phyloP scores from a whole-genome alignment of 202 grass and related monocot species.

The Zizania palustris region DNA sequence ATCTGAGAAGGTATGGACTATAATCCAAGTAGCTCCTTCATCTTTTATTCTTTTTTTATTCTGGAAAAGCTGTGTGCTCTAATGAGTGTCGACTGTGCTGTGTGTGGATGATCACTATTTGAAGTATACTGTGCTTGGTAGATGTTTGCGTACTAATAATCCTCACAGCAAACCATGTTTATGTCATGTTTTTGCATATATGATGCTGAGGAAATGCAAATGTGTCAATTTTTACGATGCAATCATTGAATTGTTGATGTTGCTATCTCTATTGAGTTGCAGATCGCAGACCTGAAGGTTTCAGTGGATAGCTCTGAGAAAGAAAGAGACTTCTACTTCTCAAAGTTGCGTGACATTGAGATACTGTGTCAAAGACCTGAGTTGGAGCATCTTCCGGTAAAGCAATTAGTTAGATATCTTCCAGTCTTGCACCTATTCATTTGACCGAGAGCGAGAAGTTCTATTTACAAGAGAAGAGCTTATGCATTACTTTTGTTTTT shows the following conservation, averaged over 20 bases:
- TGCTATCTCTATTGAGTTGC: conserved; percentile 40
- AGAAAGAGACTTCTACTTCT: conserved; percentile 92
- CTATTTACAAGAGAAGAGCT: no score
- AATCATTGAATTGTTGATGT: conserved; percentile 14
- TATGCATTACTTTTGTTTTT: background rate
- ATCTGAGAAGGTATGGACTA: conserved; percentile 58
- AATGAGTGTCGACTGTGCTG: background rate
- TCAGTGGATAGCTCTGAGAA: conserved; percentile 65
- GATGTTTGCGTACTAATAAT: background rate
- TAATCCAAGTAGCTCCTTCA: background rate
- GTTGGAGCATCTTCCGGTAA: conserved; percentile 85
- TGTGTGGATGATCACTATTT: conserved; percentile 6
- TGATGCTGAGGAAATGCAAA: background rate
- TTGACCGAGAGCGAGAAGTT: no score
- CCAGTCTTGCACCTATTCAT: background rate
- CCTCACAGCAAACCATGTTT: background rate
- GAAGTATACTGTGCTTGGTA: conserved; percentile 5
- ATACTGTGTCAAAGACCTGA: conserved; percentile 78
- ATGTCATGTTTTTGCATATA: background rate
- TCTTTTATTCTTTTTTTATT: background rate
- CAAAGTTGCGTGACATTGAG: conserved; percentile 88
- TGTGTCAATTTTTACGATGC: background rate
- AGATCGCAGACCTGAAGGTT: conserved; percentile 69
- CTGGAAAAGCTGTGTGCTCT: background rate
- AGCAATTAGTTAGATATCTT: background rate